phyloP scores from a whole-genome alignment of 768 basidiomycete species.

The Pisolithus orientalis region DNA sequence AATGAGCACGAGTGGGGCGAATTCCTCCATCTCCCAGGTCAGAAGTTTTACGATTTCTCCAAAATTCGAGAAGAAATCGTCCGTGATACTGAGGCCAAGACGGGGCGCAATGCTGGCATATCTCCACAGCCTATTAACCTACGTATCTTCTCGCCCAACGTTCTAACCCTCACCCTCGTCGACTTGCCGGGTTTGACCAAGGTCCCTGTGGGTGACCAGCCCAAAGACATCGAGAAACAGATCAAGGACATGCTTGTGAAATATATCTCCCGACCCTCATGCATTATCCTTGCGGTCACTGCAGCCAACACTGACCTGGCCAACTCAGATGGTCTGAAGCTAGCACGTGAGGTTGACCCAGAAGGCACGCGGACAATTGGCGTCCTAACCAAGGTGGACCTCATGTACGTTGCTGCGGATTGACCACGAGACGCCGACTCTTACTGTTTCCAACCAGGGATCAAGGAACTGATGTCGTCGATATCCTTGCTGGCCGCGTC shows the following conservation, averaged over 20 bases:
- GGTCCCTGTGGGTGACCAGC: constrained; percentile 94
- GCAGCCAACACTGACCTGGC: constrained; percentile 96
- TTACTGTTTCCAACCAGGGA: constrained; percentile 55
- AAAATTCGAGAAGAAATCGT: constrained; percentile 97
- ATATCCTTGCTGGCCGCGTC: constrained; percentile 94
- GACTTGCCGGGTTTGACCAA: constrained; percentile 95
- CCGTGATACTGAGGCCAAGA: constrained; percentile 96
- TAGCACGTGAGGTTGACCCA: constrained; percentile 95
- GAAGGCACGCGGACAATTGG: constrained; percentile 96
- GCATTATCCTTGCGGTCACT: constrained; percentile 95
- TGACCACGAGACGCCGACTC: not conserved
- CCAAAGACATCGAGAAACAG: constrained; percentile 95
- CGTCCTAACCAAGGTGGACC: constrained; percentile 95
- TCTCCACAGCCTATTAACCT: constrained; percentile 97
- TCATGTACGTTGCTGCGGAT: constrained; percentile 64
- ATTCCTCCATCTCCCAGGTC: constrained; percentile 91
- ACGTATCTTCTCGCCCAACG: constrained; percentile 95
- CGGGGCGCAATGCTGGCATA: constrained; percentile 96
- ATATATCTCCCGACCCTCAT: constrained; percentile 91
- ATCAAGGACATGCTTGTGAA: constrained; percentile 95
- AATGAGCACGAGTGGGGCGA: constrained; percentile 99
- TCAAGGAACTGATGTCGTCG: constrained; percentile 95
- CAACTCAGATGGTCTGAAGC: constrained; percentile 94
- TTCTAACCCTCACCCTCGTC: constrained; percentile 94
- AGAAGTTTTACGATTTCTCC: constrained; percentile 97